Conservation (phyloP, 2,329 filamentous ascomycete genomes). For the Penicillium polonicum region DNA sequence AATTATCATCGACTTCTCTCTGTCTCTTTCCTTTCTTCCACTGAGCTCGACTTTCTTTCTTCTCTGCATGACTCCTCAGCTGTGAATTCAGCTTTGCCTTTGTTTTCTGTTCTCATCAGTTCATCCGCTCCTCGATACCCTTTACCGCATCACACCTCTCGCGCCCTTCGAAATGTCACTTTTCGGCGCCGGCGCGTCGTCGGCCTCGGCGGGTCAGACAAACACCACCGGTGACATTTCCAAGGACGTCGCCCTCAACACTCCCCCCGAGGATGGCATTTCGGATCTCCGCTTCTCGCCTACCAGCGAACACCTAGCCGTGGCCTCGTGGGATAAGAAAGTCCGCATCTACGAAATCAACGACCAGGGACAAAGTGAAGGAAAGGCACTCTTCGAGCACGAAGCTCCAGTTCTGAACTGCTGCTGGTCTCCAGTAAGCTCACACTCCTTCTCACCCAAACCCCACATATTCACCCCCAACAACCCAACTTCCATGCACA, state of each 20-base stretch:
- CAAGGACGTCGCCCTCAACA: slow-evolving; percentile 76
- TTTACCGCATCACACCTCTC: slow-evolving; percentile 6
- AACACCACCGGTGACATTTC: slow-evolving; percentile 87
- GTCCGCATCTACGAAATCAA: slow-evolving; percentile 95
- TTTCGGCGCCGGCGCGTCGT: slow-evolving; percentile 54
- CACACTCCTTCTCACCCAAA: background rate
- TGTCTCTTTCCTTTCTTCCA: background rate
- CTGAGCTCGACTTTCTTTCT: slow-evolving; percentile 3
- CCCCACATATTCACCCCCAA: background rate
- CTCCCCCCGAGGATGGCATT: slow-evolving; percentile 84
- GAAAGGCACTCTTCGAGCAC: slow-evolving; percentile 83
- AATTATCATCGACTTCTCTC: slow-evolving; percentile 5
- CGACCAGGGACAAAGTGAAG: slow-evolving; percentile 71
- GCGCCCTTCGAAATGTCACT: slow-evolving; percentile 42
- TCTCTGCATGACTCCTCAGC: background rate
- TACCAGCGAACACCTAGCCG: slow-evolving; percentile 75
- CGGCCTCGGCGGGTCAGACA: slow-evolving; percentile 52
- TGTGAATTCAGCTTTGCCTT: background rate
- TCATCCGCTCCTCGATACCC: background rate
- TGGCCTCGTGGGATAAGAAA: slow-evolving; percentile 96
- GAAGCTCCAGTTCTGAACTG: slow-evolving; percentile 79
- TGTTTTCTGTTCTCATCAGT: background rate
- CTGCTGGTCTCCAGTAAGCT: slow-evolving; percentile 80
- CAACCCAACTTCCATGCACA: background rate
- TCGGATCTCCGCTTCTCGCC: slow-evolving; percentile 83